Base-by-base conservation (phyloP, 805 yeast genomes). In the Schwanniomyces vanrijiae region DNA sequence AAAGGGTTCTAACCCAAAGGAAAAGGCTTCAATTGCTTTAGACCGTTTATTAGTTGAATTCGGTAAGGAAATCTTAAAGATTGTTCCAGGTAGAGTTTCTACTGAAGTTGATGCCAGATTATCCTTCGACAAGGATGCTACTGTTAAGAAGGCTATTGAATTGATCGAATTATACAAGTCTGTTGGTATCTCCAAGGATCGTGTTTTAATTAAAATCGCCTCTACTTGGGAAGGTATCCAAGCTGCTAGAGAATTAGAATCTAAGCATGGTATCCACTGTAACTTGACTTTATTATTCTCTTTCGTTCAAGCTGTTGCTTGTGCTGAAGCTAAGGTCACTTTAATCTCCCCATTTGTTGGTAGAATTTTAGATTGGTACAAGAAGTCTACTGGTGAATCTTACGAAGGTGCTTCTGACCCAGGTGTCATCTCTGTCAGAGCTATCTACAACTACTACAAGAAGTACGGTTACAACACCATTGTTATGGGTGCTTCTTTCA, bases 401-500 rank as follows among this genome's bases (percentile, higher is more conserved):
- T 92, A 89, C 83, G 75, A 82, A 45, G 78, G 80, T 58, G 88
- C 81, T 61, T 76, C 83, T 56, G 98, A 94, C 75, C 99, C 99
- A 58, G 99, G 99, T 86, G 98, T 94, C 52, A 44, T 77, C 43
- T 89, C 97, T 37, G 99, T 94, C 61, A 86, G 84, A 74, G 69
- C 66, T 52, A 94, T 94, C 73, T 94, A 71, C 88, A 88, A 91
- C 87, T 94, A 94, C 84, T 94, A 94, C 88, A 94, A 94, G 86
- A 92, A 92, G 78, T 89, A 73, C 74, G 92, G 86, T 61, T 94
- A 94, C 84, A 81, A 92, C 64, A 94, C 99, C 71, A 91, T 94
- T 68, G 98, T 94, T 66, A 94, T 94, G 99, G 99, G 99, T 75
- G 99, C 99, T 51, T 92, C 98, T 50, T 92, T 94, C 90, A 92